Conservation (phyloP, 2,329 filamentous ascomycete genomes). For the Pestalotiopsis sp. region DNA sequence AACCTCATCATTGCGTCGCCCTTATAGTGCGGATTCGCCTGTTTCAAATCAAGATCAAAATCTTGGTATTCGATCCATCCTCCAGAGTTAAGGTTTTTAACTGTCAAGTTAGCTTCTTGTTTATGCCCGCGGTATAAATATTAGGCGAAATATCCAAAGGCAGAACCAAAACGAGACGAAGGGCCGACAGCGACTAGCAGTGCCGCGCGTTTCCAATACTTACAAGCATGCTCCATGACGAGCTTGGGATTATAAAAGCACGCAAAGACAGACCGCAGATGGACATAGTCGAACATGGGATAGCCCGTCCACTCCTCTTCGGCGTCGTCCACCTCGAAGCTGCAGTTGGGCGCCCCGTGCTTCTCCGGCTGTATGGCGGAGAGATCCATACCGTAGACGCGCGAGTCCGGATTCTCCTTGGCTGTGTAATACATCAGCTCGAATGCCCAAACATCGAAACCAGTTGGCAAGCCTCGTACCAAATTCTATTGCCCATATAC, state of each 20-base stretch:
- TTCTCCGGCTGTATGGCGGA: constrained; percentile 1
- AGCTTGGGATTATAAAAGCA: constrained; percentile 2
- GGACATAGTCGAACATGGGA: constrained; percentile 9
- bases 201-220: background rate
- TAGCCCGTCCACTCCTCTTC: constrained; percentile 5
- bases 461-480: background rate
- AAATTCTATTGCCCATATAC: constrained; percentile 8
- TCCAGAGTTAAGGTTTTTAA: background rate
- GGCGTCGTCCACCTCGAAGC: background rate
- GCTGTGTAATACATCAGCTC: background rate
- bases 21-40: background rate
- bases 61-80: constrained; percentile 9
- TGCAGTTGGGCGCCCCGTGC: background rate
- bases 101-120: background rate
- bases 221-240: background rate
- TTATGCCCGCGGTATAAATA: background rate
- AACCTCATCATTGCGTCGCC: background rate
- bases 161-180: too few relatives aligned
- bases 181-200: too few relatives aligned
- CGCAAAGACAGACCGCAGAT: background rate
- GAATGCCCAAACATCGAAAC: background rate
- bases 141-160: too few relatives aligned
- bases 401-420: background rate
- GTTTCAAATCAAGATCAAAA: background rate
- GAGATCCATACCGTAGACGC: constrained; percentile 6